phyloP scores from a whole-genome alignment of 148 eudicot genomes.

The Rhododendron ovatum region DNA sequence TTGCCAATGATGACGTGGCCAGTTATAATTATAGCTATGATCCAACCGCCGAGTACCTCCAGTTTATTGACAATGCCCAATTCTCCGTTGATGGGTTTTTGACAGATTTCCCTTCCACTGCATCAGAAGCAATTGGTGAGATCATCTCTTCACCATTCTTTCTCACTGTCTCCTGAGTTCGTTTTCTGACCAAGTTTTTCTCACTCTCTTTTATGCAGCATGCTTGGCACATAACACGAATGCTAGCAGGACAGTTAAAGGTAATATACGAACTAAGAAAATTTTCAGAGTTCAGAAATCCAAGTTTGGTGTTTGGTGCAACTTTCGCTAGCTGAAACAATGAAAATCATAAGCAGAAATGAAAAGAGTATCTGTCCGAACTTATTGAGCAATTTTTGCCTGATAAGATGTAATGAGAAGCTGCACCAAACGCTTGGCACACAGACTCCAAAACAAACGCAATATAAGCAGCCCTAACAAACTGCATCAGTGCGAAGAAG shows the following conservation, averaged over 20 bases:
- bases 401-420: background rate
- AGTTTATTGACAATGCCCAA: slow-evolving; percentile 58
- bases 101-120: slow-evolving; percentile 82
- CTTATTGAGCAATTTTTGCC: background rate
- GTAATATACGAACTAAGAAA: slow-evolving; percentile 22
- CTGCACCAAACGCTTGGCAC: background rate
- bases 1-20: slow-evolving; percentile 59
- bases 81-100: slow-evolving; percentile 86
- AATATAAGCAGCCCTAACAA: background rate
- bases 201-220: slow-evolving; percentile 35
- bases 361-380: background rate
- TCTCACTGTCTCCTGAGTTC: background rate
- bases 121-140: slow-evolving; percentile 75
- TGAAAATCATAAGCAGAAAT: background rate
- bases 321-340: background rate
- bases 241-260: slow-evolving; percentile 29
- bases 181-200: background rate
- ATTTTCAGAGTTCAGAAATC: background rate
- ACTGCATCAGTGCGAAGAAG: background rate
- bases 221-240: slow-evolving; percentile 72
- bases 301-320: background rate
- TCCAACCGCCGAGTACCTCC: slow-evolving; percentile 67
- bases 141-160: background rate
- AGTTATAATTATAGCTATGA: slow-evolving; percentile 92
- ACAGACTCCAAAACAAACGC: background rate